Evolutionary conservation across 352 stramenopile species (phyloP).

Genomic region (Globisporangium sylvaticum): DNA sequence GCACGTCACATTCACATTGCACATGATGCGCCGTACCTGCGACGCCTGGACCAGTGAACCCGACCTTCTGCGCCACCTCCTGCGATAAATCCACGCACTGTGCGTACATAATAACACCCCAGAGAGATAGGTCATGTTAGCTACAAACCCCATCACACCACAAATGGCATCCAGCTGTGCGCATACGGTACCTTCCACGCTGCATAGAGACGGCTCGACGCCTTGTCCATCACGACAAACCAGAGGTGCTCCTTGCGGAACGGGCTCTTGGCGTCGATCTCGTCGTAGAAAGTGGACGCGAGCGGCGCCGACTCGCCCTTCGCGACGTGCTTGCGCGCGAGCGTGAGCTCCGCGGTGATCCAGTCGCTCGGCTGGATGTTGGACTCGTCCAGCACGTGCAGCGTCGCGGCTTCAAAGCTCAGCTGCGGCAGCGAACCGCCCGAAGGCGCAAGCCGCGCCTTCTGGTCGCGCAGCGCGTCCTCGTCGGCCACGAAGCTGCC

Average conservation of each 20-base stretch:
- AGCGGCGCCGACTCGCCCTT: slow-evolving; percentile 37
- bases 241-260: slow-evolving; percentile 78
- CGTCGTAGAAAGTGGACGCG: slow-evolving; percentile 66
- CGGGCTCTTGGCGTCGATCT: slow-evolving; percentile 54
- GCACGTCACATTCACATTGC: background rate
- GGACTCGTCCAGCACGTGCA: slow-evolving; percentile 59
- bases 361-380: slow-evolving; percentile 75
- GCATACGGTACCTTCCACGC: slow-evolving; percentile 50
- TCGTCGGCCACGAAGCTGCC: slow-evolving; percentile 65
- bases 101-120: background rate
- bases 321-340: slow-evolving; percentile 50
- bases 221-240: slow-evolving; percentile 66
- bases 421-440: slow-evolving; percentile 34
- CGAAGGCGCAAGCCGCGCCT: slow-evolving; percentile 27
- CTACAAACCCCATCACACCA: background rate
- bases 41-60: slow-evolving; percentile 59
- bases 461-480: slow-evolving; percentile 54
- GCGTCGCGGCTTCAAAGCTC: slow-evolving; percentile 27
- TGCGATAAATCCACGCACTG: slow-evolving; percentile 55
- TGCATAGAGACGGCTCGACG: slow-evolving; percentile 47
- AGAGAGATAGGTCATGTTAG: background rate
- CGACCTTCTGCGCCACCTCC: slow-evolving; percentile 40
- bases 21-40: slow-evolving; percentile 27
- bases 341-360: slow-evolving; percentile 59
- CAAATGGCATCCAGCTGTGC: background rate